These are phyloP conservation scores for Zizania latifolia DNA, from an alignment of 176 grass and related monocot species.

Conservation along the genomic window DNA sequence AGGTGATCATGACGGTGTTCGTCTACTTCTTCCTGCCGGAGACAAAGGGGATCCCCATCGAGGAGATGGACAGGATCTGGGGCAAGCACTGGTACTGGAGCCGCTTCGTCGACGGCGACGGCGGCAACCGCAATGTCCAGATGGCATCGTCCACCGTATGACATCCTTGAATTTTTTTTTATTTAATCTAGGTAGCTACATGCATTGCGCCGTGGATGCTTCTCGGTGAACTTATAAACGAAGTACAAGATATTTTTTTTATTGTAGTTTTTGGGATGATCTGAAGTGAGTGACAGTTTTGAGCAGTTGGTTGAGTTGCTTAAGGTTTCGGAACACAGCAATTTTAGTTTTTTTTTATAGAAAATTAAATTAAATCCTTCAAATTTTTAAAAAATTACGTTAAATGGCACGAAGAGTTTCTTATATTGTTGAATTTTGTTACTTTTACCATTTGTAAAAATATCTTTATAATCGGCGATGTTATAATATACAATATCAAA, in stretches of 20 bases:
- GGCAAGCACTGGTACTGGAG: slow-evolving; percentile 29
- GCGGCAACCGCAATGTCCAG: background rate
- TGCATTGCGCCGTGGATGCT: background rate
- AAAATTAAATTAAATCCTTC: no score
- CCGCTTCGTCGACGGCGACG: background rate
- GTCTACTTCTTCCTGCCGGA: no score
- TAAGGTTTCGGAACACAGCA: no score
- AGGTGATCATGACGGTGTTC: slow-evolving; percentile 35
- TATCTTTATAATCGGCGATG: no score
- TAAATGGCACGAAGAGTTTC: no score
- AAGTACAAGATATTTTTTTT: background rate
- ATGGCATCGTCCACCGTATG: background rate
- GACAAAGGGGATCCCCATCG: slow-evolving; percentile 39
- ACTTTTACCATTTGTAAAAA: no score
- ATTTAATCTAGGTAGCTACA: background rate
- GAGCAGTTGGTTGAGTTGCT: no score
- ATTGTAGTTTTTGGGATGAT: background rate
- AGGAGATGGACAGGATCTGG: slow-evolving; percentile 26
- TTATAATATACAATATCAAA: no score
- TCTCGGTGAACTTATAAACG: background rate
- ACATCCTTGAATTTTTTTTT: background rate
- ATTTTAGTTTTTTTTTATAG: no score
- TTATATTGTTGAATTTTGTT: no score
- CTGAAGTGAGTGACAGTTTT: no score
- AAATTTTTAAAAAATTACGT: no score